Evolutionary conservation across 2,329 filamentous ascomycete species (phyloP).

Genomic region (Kalmusia sp.): DNA sequence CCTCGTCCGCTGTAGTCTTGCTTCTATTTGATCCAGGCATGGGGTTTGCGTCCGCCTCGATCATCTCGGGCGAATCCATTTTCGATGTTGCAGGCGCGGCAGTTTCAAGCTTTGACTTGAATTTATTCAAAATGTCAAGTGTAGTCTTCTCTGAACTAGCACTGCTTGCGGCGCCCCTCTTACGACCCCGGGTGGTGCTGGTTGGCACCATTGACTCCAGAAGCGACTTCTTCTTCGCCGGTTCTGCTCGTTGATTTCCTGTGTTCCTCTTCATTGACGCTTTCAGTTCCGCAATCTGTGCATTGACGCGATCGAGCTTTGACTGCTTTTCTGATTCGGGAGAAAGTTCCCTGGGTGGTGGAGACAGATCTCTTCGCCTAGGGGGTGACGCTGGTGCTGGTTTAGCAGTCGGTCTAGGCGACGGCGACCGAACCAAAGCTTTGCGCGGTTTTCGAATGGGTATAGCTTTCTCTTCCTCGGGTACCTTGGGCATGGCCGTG

Average conservation of each 20-base stretch:
- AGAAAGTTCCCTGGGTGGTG: slow-evolving; percentile 49
- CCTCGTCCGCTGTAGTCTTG: slow-evolving; percentile 30
- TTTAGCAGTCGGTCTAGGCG: slow-evolving; percentile 26
- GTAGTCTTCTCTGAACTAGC: slow-evolving; percentile 57
- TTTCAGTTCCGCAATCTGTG: slow-evolving; percentile 81
- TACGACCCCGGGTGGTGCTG: slow-evolving; percentile 73
- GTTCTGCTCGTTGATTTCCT: slow-evolving; percentile 35
- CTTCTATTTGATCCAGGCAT: slow-evolving; percentile 18
- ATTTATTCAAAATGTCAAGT: slow-evolving; percentile 76
- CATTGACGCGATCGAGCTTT: slow-evolving; percentile 74
- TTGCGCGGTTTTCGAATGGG: slow-evolving; percentile 41
- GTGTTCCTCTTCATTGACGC: slow-evolving; percentile 77
- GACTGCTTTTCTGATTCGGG: slow-evolving; percentile 46
- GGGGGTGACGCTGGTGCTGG: slow-evolving; percentile 21
- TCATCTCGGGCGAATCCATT: slow-evolving; percentile 34
- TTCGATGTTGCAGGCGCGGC: slow-evolving; percentile 40
- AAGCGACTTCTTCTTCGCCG: slow-evolving; percentile 63
- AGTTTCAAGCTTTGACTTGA: slow-evolving; percentile 74
- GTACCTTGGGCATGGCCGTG: slow-evolving; percentile 24
- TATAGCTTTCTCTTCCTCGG: slow-evolving; percentile 32
- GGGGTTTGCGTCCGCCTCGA: slow-evolving; percentile 33
- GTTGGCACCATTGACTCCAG: slow-evolving; percentile 78
- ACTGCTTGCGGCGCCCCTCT: slow-evolving; percentile 70
- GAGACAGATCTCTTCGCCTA: slow-evolving; percentile 24
- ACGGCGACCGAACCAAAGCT: slow-evolving; percentile 32